Percentiles rank a stretch among this genome's conserved stretches.
These are phyloP conservation scores for Edaphochlamys debaryana DNA, from an alignment of 139 green algal genomes.

Conservation along the genomic window DNA sequence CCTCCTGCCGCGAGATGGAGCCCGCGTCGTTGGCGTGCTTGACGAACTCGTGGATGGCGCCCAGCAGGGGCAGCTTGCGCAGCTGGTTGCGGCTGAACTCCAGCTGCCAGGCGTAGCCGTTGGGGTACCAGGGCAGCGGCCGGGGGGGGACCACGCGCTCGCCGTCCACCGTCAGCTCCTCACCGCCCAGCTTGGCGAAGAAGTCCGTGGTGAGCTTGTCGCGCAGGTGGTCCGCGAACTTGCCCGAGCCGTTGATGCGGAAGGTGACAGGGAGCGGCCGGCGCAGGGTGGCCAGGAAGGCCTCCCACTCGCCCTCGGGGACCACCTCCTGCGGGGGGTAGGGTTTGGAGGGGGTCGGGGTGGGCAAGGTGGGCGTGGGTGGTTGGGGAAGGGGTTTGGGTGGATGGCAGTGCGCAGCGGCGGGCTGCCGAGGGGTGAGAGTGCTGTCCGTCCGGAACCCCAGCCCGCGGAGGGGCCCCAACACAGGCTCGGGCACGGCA, in stretches of 20 bases:
- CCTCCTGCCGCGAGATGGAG: conserved; percentile 97
- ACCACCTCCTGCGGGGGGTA: conserved; percentile 70
- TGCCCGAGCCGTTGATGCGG: conserved; percentile 95
- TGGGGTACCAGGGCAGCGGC: conserved; percentile 94
- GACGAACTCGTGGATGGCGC: conserved; percentile 79
- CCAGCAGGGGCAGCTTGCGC: conserved; percentile 81
- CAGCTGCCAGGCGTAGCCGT: conserved; percentile 94
- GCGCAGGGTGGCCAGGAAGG: conserved; percentile 83
- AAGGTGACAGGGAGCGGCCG: conserved; percentile 93
- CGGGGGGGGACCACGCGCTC: conserved; percentile 69
- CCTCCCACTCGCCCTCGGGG: conserved; percentile 87
- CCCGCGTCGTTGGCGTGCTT: conserved; percentile 84
- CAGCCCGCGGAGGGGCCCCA: too few species aligned
- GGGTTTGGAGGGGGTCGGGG: neutral
- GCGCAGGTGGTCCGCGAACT: conserved; percentile 81
- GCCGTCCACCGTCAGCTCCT: conserved; percentile 53
- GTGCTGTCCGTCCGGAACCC: too few species aligned
- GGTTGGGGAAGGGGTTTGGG: neutral
- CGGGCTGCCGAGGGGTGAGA: too few species aligned
- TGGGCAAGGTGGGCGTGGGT: neutral
- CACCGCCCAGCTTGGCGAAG: conserved; percentile 65
- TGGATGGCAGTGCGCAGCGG: neutral
- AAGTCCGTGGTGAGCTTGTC: conserved; percentile 83
- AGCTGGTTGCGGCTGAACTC: conserved; percentile 89
- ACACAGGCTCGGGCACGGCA: too few species aligned